phyloP scores from a whole-genome alignment of 306 rosid genomes.

The Vachellia pachyceras region DNA sequence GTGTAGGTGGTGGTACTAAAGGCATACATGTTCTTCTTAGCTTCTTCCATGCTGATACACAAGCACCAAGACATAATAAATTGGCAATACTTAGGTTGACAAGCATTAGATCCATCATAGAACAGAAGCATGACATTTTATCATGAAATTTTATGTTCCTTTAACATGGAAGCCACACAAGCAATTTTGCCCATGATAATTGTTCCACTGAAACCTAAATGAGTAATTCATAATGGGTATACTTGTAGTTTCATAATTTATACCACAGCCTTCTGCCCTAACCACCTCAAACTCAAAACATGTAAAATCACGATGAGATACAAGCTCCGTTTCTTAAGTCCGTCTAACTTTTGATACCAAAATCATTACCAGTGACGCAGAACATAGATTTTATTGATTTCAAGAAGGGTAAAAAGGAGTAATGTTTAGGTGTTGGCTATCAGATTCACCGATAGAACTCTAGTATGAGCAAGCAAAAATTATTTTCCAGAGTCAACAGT shows the following conservation, averaged over 20 bases:
- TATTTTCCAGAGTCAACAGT: neutral
- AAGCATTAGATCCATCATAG: neutral
- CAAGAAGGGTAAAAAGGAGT: neutral
- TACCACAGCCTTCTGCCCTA: neutral
- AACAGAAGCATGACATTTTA: constrained; percentile 3
- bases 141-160: neutral
- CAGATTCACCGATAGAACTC: neutral
- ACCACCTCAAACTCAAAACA: neutral
- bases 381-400: neutral
- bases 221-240: neutral
- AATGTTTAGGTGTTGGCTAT: neutral
- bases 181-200: neutral
- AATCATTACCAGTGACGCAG: neutral
- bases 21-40: constrained; percentile 96
- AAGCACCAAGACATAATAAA: constrained; percentile 12
- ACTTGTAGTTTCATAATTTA: neutral
- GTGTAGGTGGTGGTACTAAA: constrained; percentile 97
- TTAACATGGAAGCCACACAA: neutral
- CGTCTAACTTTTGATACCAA: neutral
- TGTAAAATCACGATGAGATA: neutral
- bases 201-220: neutral
- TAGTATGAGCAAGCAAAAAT: neutral
- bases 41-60: constrained; percentile 86
- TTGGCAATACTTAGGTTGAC: neutral
- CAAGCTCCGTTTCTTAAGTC: neutral